Evolutionary conservation across 1,284 basidiomycete genomes (phyloP), one percentile per base, ranked within the genome.

Genomic region (Ceraceosorus guamensis): DNA sequence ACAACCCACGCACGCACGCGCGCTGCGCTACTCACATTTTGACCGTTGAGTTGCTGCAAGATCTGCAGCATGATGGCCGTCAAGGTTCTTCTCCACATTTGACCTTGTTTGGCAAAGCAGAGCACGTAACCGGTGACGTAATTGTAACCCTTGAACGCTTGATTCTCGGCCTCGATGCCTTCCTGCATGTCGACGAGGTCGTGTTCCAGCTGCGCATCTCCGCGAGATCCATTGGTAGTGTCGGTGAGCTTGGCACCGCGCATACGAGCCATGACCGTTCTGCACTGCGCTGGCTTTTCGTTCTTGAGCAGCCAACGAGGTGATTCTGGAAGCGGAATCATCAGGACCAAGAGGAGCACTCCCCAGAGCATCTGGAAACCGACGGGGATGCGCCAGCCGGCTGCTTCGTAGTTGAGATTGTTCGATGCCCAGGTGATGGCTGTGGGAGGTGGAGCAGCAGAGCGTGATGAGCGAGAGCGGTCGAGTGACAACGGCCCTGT

Each of bases 251-350:
- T 78, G 0, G 87, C 83, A 48, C 73, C 59, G 78, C 80, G 1
- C 82, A 82, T 18, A 53, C 54, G 41, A 31, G 82, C 83, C 56
- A 91, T 83, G 59, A 86, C 83, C 16, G 79, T 67, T 53, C 91
- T 81, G 6, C 87, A 77, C 6, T 62, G 55, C 1, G 79, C 82
- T 51, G 85, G 77, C 43, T 80, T 79, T 34, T 83, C 84, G 58
- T 81, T 81, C 80, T 87, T 87, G 78, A 91, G 82, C 52, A 85
- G 82, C 82, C 83, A 91, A 74, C 90, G 88, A 16, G 90, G 89
- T 30, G 89, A 91, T 79, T 85, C 75, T 76, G 85, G 83, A 48
- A 83, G 78, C 55, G 82, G 78, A 48, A 70, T 65, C 63, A 70
- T 78, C 71, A 82, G 77, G 61, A 81, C 55, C 45, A 71, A 57